Conservation (phyloP, 75 land plant species). For the Azolla pinnata region DNA sequence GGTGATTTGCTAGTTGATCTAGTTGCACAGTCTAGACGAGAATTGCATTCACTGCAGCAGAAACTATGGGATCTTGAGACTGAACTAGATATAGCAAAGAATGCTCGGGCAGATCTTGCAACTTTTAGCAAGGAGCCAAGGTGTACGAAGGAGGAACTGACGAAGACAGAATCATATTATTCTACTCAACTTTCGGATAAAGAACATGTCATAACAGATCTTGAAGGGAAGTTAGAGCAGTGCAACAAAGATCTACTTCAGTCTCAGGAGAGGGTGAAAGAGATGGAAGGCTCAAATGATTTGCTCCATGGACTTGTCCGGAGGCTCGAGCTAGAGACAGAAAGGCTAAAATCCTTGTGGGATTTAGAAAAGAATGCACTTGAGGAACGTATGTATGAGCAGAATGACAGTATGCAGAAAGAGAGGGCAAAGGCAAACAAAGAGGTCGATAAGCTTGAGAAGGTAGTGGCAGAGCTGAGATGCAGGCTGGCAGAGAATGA, state of each 20-base stretch:
- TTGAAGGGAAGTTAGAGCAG: neutral
- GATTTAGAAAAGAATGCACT: neutral
- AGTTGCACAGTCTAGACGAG: conserved; percentile 1
- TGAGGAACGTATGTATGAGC: conserved; percentile 1
- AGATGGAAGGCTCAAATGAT: neutral
- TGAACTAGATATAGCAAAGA: neutral
- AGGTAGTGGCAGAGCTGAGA: neutral
- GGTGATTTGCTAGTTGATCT: conserved; percentile 6
- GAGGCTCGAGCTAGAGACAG: neutral
- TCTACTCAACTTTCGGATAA: neutral
- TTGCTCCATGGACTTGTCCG: neutral
- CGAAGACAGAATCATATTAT: neutral
- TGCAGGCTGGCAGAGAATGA: conserved; percentile 6
- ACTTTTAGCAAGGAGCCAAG: conserved; percentile 5
- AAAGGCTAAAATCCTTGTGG: neutral
- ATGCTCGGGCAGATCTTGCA: neutral
- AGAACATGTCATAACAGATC: neutral
- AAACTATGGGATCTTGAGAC: neutral
- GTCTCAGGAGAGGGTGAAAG: neutral
- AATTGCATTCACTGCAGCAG: conserved; percentile 6
- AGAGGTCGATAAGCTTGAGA: conserved; percentile 4
- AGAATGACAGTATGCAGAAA: neutral
- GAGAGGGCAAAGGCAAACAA: conserved; percentile 3
- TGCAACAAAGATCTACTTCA: neutral
- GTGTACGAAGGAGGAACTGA: neutral